These are phyloP conservation scores for Pyrenophora graminea DNA, from an alignment of 2,329 filamentous ascomycete species.

Conservation along the genomic window DNA sequence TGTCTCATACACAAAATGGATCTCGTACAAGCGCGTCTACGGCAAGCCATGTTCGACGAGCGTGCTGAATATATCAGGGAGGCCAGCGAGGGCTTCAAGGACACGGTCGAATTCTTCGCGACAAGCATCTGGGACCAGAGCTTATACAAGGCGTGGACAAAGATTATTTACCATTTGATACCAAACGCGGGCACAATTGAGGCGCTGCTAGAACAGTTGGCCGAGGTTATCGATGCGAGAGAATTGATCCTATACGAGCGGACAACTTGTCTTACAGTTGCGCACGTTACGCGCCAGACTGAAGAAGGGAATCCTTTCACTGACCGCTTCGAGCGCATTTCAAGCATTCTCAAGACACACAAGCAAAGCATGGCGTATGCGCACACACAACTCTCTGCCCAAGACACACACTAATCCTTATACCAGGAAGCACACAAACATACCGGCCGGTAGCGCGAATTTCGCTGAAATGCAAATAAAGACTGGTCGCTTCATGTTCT, in stretches of 20 bases:
- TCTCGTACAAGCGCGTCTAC: conserved; percentile 78
- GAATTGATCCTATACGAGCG: conserved; percentile 95
- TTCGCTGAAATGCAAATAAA: conserved; percentile 83
- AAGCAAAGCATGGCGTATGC: conserved; percentile 71
- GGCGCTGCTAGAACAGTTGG: conserved; percentile 78
- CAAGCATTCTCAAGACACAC: conserved; percentile 97
- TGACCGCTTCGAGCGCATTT: conserved; percentile 92
- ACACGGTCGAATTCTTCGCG: conserved; percentile 77
- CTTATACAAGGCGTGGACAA: conserved; percentile 96
- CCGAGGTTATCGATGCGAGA: conserved; percentile 84
- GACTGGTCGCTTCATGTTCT: conserved; percentile 82
- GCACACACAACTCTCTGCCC: conserved; percentile 32
- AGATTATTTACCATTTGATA: conserved; percentile 97
- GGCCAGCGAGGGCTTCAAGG: conserved; percentile 71
- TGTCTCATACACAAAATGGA: conserved; percentile 99
- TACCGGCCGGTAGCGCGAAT: conserved; percentile 79
- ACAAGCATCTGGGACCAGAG: conserved; percentile 99
- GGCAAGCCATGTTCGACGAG: conserved; percentile 82
- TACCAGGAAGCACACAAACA: conserved; percentile 74
- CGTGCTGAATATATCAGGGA: conserved; percentile 76
- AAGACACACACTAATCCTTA: background rate
- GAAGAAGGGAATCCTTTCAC: conserved; percentile 83
- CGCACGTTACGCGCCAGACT: conserved; percentile 77
- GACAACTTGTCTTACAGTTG: conserved; percentile 95
- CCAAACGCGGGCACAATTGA: conserved; percentile 90